phyloP scores from a whole-genome alignment of 345 rosid species.

The Rhizophora apiculata region DNA sequence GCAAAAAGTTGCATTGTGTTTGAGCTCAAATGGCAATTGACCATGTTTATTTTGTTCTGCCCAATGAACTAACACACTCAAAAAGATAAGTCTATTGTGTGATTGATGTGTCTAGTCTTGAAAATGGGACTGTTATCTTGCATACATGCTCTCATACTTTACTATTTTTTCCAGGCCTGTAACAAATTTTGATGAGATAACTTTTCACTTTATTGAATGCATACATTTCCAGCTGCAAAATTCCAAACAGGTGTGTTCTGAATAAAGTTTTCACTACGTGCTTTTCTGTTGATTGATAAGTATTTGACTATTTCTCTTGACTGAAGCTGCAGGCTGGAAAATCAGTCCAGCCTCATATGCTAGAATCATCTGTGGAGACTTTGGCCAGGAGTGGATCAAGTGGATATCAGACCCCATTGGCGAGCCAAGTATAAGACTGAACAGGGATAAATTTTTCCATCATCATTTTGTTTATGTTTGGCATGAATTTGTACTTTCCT shows the following conservation, averaged over 20 bases:
- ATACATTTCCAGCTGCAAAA: constrained; percentile 57
- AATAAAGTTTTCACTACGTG: background rate
- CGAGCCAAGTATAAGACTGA: constrained; percentile 46
- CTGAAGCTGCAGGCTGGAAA: constrained; percentile 39
- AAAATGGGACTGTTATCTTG: too few species aligned
- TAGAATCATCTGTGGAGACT: constrained; percentile 36
- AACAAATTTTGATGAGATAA: constrained; percentile 69
- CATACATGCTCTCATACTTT: background rate
- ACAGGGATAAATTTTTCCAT: background rate
- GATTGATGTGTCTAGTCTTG: background rate
- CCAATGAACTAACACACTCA: too few species aligned
- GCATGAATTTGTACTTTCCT: constrained; percentile 3
- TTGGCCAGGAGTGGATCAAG: constrained; percentile 35
- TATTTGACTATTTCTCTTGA: background rate
- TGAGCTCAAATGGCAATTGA: too few species aligned
- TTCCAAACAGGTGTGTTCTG: constrained; percentile 55
- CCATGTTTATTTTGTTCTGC: too few species aligned
- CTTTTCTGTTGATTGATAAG: constrained; percentile 2
- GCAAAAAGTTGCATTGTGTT: too few species aligned
- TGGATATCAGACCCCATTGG: constrained; percentile 36
- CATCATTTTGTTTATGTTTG: constrained; percentile 1
- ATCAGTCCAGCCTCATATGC: constrained; percentile 34
- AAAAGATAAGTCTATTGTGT: background rate
- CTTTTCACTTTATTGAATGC: constrained; percentile 86
- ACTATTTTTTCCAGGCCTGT: constrained; percentile 56